Evolutionary conservation across 2,329 filamentous ascomycete species (phyloP).

Genomic region (Davidsoniella eucalypti): DNA sequence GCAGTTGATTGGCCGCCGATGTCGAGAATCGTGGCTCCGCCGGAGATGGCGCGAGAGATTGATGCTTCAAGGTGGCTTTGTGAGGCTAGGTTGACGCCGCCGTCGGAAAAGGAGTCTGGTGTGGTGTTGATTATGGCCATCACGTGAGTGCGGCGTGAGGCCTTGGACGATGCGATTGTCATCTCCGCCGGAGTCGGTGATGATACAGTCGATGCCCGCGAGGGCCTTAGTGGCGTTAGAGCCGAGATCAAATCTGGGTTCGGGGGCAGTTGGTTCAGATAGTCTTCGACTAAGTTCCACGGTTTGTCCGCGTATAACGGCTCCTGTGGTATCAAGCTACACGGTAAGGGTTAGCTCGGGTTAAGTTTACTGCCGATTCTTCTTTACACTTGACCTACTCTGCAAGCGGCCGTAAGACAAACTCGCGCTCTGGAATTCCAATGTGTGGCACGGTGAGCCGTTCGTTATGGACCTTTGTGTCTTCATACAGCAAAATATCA

Average conservation of each 20-base stretch:
- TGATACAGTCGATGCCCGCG: slow-evolving; percentile 16
- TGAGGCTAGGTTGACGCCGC: slow-evolving; percentile 49
- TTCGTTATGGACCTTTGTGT: slow-evolving; percentile 46
- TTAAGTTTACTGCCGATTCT: background rate
- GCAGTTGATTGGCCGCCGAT: slow-evolving; percentile 88
- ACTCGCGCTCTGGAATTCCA: slow-evolving; percentile 77
- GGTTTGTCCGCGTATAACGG: slow-evolving; percentile 35
- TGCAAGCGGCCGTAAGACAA: slow-evolving; percentile 74
- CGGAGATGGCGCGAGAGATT: slow-evolving; percentile 50
- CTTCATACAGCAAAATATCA: slow-evolving; percentile 73
- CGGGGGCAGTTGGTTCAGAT: slow-evolving; percentile 40
- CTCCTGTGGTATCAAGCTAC: slow-evolving; percentile 38
- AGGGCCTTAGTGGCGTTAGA: slow-evolving; percentile 31
- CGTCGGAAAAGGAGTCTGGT: slow-evolving; percentile 93
- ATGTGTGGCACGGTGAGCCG: slow-evolving; percentile 73
- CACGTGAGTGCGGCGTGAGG: slow-evolving; percentile 50
- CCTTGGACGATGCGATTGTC: slow-evolving; percentile 41
- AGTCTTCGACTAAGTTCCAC: slow-evolving; percentile 44
- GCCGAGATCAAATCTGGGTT: slow-evolving; percentile 36
- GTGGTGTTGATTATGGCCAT: slow-evolving; percentile 96
- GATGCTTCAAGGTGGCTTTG: slow-evolving; percentile 34
- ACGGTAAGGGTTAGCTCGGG: background rate
- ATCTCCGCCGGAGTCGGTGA: slow-evolving; percentile 19
- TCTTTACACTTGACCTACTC: slow-evolving; percentile 35
- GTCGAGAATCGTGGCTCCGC: slow-evolving; percentile 73